Evolutionary conservation across 495 filamentous ascomycete genomes (phyloP).

Genomic region (Hypoxylon fuscum): DNA sequence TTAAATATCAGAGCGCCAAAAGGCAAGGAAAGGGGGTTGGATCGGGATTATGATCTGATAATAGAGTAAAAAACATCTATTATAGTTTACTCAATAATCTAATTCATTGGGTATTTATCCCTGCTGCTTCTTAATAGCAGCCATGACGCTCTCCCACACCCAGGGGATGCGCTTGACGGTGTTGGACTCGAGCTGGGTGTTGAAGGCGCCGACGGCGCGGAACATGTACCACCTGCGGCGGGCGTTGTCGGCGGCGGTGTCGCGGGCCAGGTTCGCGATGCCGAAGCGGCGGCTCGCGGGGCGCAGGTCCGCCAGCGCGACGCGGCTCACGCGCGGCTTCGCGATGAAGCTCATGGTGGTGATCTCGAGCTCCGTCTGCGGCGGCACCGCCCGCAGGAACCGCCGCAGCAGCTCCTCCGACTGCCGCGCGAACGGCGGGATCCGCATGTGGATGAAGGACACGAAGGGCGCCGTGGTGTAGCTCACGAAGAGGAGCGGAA

Average conservation of each 20-base stretch:
- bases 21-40: too few relatives aligned
- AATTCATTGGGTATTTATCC: background rate
- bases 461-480: constrained; percentile 75
- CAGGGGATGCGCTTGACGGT: constrained; percentile 14
- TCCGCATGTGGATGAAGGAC: constrained; percentile 72
- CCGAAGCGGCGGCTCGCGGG: constrained; percentile 54
- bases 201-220: constrained; percentile 47
- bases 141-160: constrained; percentile 33
- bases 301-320: constrained; percentile 60
- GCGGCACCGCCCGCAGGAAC: constrained; percentile 69
- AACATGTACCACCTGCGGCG: constrained; percentile 49
- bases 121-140: constrained; percentile 3
- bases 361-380: constrained; percentile 70
- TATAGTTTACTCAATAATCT: too few relatives aligned
- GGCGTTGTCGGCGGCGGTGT: constrained; percentile 42
- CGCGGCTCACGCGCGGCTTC: constrained; percentile 57
- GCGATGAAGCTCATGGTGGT: constrained; percentile 75
- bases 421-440: constrained; percentile 73
- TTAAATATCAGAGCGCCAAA: too few relatives aligned
- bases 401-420: constrained; percentile 72
- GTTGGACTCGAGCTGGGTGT: constrained; percentile 33
- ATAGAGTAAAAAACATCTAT: too few relatives aligned
- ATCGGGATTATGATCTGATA: too few relatives aligned
- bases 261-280: constrained; percentile 61
- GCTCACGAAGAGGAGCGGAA: constrained; percentile 73